Percentiles rank a stretch among this genome's conserved stretches.
Evolutionary conservation across 2,329 filamentous ascomycete genomes (phyloP).

Genomic region (Scedosporium aurantiacum): DNA sequence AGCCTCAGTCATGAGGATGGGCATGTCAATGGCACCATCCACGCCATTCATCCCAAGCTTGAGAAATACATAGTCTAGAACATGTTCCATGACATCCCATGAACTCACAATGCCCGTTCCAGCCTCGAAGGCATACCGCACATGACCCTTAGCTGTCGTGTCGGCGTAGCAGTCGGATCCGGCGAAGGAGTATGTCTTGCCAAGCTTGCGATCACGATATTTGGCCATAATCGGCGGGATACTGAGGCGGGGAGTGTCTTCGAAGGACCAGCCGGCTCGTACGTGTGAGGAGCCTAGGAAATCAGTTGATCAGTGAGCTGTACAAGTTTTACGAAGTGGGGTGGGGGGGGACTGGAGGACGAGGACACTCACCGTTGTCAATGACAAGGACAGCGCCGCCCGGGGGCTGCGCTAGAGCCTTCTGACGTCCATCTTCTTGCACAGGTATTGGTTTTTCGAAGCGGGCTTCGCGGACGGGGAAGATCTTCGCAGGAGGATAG

Average conservation of each 20-base stretch:
- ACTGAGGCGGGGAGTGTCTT: slow-evolving; percentile 65
- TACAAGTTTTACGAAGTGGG: not conserved
- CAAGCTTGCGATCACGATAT: slow-evolving; percentile 88
- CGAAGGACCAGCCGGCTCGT: slow-evolving; percentile 93
- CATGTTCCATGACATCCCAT: slow-evolving; percentile 94
- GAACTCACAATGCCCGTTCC: slow-evolving; percentile 89
- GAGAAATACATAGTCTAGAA: slow-evolving; percentile 88
- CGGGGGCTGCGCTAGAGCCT: slow-evolving; percentile 45
- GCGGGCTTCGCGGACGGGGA: slow-evolving; percentile 49
- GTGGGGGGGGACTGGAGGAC: not conserved
- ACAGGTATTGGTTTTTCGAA: slow-evolving; percentile 45
- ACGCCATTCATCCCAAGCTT: slow-evolving; percentile 78
- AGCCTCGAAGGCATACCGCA: slow-evolving; percentile 81
- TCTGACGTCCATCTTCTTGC: slow-evolving; percentile 57
- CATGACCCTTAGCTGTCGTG: slow-evolving; percentile 81
- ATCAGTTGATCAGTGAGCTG: not conserved
- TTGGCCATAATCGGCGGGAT: slow-evolving; percentile 88
- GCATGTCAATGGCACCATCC: slow-evolving; percentile 67
- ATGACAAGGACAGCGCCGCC: slow-evolving; percentile 77
- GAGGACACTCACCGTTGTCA: slow-evolving; percentile 66
- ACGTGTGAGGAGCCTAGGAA: slow-evolving; percentile 68
- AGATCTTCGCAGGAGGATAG: slow-evolving; percentile 44
- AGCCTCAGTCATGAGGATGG: slow-evolving; percentile 90
- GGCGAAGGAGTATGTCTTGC: slow-evolving; percentile 84
- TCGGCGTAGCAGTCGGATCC: slow-evolving; percentile 91